Evolutionary conservation across 1,284 basidiomycete species (phyloP), one percentile per base, ranked within the genome.

Genomic region (Fomitopsis pinicola): DNA sequence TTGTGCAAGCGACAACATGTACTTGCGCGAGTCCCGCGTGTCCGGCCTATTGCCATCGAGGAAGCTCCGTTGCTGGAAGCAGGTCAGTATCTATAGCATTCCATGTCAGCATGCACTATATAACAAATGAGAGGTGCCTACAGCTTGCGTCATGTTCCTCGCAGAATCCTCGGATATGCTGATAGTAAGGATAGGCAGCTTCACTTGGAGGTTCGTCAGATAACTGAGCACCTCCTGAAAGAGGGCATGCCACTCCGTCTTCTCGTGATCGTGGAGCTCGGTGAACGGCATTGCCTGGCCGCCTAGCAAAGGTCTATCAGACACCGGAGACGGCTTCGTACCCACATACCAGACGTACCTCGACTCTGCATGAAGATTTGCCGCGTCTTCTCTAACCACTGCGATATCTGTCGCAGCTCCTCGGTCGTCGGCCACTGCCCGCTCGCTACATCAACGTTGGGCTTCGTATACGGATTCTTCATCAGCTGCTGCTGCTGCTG

Each of bases 121-220:
- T 9, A 48, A 45, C n/a, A 42, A 8, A 19, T 9, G 9, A 15
- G n/a, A n/a, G 3, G 30, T 30, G 40, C 58, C 63, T 65, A 89
- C 88, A 59, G 87, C 84, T 10, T 76, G 71, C 44, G 86, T 73
- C 33, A 84, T 71, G 70, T 74, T 82, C 68, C 74, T 79, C 48
- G 86, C 73, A 22, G 71, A 44, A 0, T 81, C 80, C 10, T 84
- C 77, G 66, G 78, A 82, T 55, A 81, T 67, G 52, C 82, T 66
- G 46, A 77, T 69, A 46, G 76, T 74, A 63, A 80, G 78, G 71
- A 83, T 71, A 0, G 77, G 74, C n/a, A 90, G 70, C 63, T 80
- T 84, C 42, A 57, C 48, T 3, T 87, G 81, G 22, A 87, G 71
- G 0, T 86, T 83, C 8, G 50, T 58, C 30, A 78, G 75, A 46